Base-by-base conservation (phyloP, 352 stramenopile genomes). In the Globisporangium apiculatum region DNA sequence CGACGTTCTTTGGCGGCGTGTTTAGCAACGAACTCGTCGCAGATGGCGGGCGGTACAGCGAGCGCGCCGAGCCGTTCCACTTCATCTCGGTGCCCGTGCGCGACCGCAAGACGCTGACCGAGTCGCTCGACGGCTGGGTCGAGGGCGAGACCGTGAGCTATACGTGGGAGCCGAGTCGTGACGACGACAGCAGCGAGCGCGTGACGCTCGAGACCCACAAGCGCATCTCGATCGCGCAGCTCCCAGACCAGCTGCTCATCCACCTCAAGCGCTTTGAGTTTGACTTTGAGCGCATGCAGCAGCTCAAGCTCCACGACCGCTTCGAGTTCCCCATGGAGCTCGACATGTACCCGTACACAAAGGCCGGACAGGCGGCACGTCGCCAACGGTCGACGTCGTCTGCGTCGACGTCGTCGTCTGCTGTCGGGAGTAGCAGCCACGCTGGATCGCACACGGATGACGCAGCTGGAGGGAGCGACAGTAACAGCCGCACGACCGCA, bases 211-310 rank as follows among this genome's bases (percentile, higher is more conserved):
- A 93, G 46, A 97, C 91, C 0, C 76, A 91, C 65, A 97, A 97
- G 62, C 74, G 87, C 35, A 92, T 95, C 51, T 96, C 80, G 0
- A 96, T 97, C 60, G 77, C 82, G 2, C 87, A 89, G 54, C 72
- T 98, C 15, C 93, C 93, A 6, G 72, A 86, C 24, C 83, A 94
- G 53, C 67, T 98, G 35, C 91, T 98, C 41, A 91, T 98, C 54
- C 94, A 98, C 58, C 60, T 98, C 10, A 98, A 98, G 72, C 83
- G 94, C 0, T 98, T 98, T 49, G 91, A 98, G 58, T 98, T 98
- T 62, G 90, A 98, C 66, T 97, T 97, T 43, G 90, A 97, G 56
- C 93, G 84, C 11, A 96, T 98, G 85, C 86, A 96, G 49, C 89
- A 96, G 66, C 91, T 83, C 47, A 98, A 98, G 58, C 81, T 98